Conservation (phyloP, 129 eudicot species). For the Smallanthus sonchifolius region DNA sequence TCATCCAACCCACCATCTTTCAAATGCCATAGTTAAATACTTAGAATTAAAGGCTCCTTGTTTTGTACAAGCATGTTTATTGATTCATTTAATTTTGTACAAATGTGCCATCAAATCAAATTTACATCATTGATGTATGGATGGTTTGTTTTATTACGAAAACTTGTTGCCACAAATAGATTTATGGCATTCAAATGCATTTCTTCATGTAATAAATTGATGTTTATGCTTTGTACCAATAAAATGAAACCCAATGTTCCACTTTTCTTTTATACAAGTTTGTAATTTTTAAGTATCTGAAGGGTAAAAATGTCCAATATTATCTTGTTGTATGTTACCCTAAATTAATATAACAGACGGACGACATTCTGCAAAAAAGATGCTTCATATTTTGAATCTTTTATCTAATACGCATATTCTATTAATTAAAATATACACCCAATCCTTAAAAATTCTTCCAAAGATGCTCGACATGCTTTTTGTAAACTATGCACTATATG, state of each 20-base stretch:
- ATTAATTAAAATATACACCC: neutral
- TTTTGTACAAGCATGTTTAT: neutral
- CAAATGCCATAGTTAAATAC: neutral
- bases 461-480: neutral
- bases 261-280: conserved; percentile 1
- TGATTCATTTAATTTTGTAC: neutral
- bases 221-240: neutral
- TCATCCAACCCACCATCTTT: neutral
- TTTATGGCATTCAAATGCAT: conserved; percentile 3
- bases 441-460: neutral
- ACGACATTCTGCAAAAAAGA: conserved; percentile 8
- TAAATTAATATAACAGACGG: conserved; percentile 2
- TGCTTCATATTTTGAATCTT: neutral
- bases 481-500: neutral
- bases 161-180: neutral
- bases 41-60: neutral
- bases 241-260: neutral
- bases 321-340: conserved; percentile 11
- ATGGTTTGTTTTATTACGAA: conserved; percentile 5
- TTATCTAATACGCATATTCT: conserved; percentile 4
- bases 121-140: neutral
- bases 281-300: neutral
- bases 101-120: conserved; percentile 1
- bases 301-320: conserved; percentile 5
- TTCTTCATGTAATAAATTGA: conserved; percentile 7